A percentile compares a stretch with the other conserved stretches of the same genome.
Conservation (phyloP, 164 flowering plant species). For the Aristolochia contorta region DNA sequence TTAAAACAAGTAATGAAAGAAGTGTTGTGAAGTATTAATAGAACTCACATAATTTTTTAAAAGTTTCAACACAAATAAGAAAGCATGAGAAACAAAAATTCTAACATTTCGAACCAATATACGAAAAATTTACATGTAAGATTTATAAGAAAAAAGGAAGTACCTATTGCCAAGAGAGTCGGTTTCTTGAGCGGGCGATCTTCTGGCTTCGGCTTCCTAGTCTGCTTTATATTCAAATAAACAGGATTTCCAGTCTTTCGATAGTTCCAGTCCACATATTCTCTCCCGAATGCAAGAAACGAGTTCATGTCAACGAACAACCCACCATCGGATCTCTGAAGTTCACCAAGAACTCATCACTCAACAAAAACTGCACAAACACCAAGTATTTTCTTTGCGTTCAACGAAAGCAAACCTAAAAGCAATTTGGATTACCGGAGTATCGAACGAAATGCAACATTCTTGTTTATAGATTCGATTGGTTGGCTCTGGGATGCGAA, state of each 20-base stretch:
- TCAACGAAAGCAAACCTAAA: not conserved
- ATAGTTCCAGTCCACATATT: constrained; percentile 71
- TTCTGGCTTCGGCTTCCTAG: constrained; percentile 52
- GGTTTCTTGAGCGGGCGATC: constrained; percentile 94
- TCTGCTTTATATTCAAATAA: constrained; percentile 76
- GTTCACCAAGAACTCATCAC: too few relatives aligned
- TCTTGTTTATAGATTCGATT: constrained; percentile 94
- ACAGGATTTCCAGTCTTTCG: constrained; percentile 87
- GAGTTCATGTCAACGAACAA: constrained; percentile 74
- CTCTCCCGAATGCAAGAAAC: constrained; percentile 88
- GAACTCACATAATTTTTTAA: too few relatives aligned
- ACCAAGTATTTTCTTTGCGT: too few relatives aligned
- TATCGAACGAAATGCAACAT: constrained; percentile 85
- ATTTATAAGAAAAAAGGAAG: not conserved
- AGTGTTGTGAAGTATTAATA: too few relatives aligned
- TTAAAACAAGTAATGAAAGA: too few relatives aligned
- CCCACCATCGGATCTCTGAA: constrained; percentile 90
- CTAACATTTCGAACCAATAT: not conserved
- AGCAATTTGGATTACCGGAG: constrained; percentile 45
- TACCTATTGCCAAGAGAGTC: constrained; percentile 86
- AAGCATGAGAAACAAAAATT: too few relatives aligned
- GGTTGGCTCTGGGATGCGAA: constrained; percentile 95
- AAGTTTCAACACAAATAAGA: too few relatives aligned
- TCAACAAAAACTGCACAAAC: too few relatives aligned
- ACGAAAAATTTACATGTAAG: not conserved